phyloP scores from a whole-genome alignment of 2,329 filamentous ascomycete species.

The Penicillium aurantiogriseum region DNA sequence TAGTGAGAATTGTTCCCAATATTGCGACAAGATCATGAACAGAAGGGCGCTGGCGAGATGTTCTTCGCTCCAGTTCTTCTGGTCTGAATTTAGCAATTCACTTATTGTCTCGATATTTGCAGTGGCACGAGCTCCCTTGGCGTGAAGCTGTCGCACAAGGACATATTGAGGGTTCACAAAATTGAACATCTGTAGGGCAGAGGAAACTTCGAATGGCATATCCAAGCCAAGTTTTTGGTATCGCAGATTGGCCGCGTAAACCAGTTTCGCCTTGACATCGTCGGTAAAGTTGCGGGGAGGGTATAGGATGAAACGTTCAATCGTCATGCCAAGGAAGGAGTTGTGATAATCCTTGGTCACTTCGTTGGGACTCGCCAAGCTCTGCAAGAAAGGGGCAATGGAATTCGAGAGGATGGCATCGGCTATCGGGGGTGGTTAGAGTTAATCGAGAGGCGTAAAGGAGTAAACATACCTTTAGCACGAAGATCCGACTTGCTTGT shows the following conservation, averaged over 20 bases:
- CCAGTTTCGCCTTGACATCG: slow-evolving; percentile 65
- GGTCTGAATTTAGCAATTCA: slow-evolving; percentile 57
- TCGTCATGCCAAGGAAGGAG: slow-evolving; percentile 71
- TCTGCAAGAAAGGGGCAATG: slow-evolving; percentile 72
- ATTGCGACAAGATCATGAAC: slow-evolving; percentile 63
- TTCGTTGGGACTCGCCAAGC: slow-evolving; percentile 65
- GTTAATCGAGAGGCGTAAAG: neutral
- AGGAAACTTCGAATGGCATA: slow-evolving; percentile 44
- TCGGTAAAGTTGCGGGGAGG: slow-evolving; percentile 84
- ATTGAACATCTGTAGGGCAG: slow-evolving; percentile 46
- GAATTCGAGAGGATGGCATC: slow-evolving; percentile 86
- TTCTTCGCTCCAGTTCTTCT: slow-evolving; percentile 70
- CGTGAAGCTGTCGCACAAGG: slow-evolving; percentile 66
- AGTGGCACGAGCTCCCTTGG: slow-evolving; percentile 71
- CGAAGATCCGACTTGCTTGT: slow-evolving; percentile 78
- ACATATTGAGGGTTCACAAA: slow-evolving; percentile 43
- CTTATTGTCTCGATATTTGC: slow-evolving; percentile 68
- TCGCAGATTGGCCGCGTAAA: slow-evolving; percentile 64
- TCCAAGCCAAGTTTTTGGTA: slow-evolving; percentile 60
- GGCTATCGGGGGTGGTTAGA: slow-evolving; percentile 53
- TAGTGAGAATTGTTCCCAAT: slow-evolving; percentile 62
- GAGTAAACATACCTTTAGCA: slow-evolving; percentile 69
- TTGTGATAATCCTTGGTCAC: slow-evolving; percentile 65
- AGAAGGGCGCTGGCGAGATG: slow-evolving; percentile 79
- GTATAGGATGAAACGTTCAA: slow-evolving; percentile 84